Conservation (phyloP, 805 yeast species). For the Suhomyces vadensis region DNA sequence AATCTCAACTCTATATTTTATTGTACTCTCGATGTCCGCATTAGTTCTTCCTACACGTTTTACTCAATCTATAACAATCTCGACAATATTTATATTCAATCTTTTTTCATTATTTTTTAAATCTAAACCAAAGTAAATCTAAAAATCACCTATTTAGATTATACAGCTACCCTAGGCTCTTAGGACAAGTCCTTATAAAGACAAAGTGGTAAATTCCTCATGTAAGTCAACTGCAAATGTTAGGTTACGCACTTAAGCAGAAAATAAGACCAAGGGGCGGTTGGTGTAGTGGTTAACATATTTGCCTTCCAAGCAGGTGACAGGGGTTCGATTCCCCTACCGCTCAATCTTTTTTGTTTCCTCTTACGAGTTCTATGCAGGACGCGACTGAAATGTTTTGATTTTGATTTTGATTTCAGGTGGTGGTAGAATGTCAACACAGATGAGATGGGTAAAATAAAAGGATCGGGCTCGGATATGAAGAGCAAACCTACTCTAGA, state of each 20-base stretch:
- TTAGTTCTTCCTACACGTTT: too few relatives aligned
- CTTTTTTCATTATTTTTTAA: too few relatives aligned
- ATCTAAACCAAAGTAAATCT: too few relatives aligned
- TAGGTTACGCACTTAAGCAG: too few relatives aligned
- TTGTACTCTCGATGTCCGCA: too few relatives aligned
- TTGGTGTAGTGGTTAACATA: conserved; percentile 92
- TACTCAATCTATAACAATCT: too few relatives aligned
- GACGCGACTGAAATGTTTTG: not conserved
- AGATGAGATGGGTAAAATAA: not conserved
- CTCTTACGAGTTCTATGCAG: not conserved
- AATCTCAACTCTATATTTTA: too few relatives aligned
- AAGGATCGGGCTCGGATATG: not conserved
- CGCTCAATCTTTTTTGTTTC: conserved; percentile 50
- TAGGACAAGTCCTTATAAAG: too few relatives aligned
- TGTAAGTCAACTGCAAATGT: too few relatives aligned
- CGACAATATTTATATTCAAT: too few relatives aligned
- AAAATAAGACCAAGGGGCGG: conserved; percentile 50
- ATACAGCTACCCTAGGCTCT: too few relatives aligned
- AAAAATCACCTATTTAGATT: too few relatives aligned
- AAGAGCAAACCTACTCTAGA: conserved; percentile 11
- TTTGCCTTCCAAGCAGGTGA: conserved; percentile 93
- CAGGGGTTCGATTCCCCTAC: conserved; percentile 95
- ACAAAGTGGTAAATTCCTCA: not conserved
- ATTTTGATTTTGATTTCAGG: not conserved
- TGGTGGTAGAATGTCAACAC: not conserved